Evolutionary conservation across 148 eudicot genomes (phyloP), one percentile per base, ranked within the genome.

Genomic region (Chenopodium berlandieri): DNA sequence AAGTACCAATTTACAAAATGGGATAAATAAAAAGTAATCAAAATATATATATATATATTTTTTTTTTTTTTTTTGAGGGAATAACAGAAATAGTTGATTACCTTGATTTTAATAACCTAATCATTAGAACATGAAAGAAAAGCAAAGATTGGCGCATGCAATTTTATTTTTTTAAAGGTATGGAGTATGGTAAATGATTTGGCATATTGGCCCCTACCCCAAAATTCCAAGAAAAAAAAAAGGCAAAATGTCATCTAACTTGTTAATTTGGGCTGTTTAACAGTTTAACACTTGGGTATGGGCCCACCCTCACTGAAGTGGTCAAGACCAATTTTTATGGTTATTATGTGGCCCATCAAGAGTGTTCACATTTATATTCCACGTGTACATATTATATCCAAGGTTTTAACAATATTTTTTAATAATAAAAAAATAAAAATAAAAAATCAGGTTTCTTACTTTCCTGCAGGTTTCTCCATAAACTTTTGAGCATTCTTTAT

Each of bases 301-400:
- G 82, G 71, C 78, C 75, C 84, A 79, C 85, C 66, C 66, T n/a
- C 76, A 74, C 62, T 68, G 30, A 79, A 6, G 34, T 44, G 56
- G 72, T 46, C 54, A 7, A 56, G n/a, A 9, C 14, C 65, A 62
- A 62, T 22, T 66, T 66, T 66, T 66, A 25, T 52, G 25, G 68
- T 69, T 52, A 58, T 46, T 78, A 31, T 58, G 73, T 84, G 89
- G 83, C 64, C 89, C 89, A 82, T 4, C 20, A 47, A 27, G 72
- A 78, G 82, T 83, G 82, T 20, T 85, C 69, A 79, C 85, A 89
- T 82, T 34, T 80, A 80, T 81, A 75, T 82, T 82, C 72, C 85
- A 76, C 82, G 82, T 78, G 81, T 72, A 85, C 77, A 44, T 83
- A 82, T 83, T 77, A 64, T 7, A 13, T 56, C 12, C 0, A 6